Percentiles rank a stretch among this genome's conserved stretches.
Conservation (phyloP, 1,284 basidiomycete genomes). For the Boletellus deceptivus region DNA sequence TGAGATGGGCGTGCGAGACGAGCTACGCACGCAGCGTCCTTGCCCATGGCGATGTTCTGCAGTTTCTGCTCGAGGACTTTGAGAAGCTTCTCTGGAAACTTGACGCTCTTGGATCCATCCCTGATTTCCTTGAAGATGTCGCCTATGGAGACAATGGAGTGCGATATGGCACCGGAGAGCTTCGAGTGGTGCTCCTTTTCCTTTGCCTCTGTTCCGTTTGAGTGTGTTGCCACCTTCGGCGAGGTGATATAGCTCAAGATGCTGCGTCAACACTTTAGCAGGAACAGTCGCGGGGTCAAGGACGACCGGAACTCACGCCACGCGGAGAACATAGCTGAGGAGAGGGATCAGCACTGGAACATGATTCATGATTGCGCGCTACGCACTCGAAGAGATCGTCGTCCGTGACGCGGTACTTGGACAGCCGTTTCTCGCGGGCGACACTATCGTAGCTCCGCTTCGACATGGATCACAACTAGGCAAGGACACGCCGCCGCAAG, state of each 20-base stretch:
- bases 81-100: slow-evolving; percentile 89
- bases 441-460: slow-evolving; percentile 68
- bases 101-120: slow-evolving; percentile 78
- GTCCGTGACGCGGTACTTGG: slow-evolving; percentile 73
- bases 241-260: slow-evolving; percentile 67
- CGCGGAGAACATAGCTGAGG: slow-evolving; percentile 69
- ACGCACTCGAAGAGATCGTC: slow-evolving; percentile 79
- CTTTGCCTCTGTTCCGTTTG: slow-evolving; percentile 44
- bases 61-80: slow-evolving; percentile 85
- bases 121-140: slow-evolving; percentile 78
- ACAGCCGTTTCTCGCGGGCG: slow-evolving; percentile 64
- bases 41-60: slow-evolving; percentile 89
- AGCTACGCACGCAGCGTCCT: slow-evolving; percentile 73
- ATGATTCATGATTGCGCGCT: slow-evolving; percentile 3
- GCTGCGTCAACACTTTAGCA: slow-evolving; percentile 37
- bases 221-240: slow-evolving; percentile 49
- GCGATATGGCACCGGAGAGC: slow-evolving; percentile 63
- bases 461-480: slow-evolving; percentile 43
- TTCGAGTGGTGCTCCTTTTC: slow-evolving; percentile 64
- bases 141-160: slow-evolving; percentile 72
- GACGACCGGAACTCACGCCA: slow-evolving; percentile 55
- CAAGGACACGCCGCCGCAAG: slow-evolving; percentile 1
- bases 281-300: slow-evolving; percentile 8
- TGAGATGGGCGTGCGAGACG: neutral
- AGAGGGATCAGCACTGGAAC: slow-evolving; percentile 15